phyloP scores from a whole-genome alignment of 352 stramenopile genomes.

The Pythium rishiriense region DNA sequence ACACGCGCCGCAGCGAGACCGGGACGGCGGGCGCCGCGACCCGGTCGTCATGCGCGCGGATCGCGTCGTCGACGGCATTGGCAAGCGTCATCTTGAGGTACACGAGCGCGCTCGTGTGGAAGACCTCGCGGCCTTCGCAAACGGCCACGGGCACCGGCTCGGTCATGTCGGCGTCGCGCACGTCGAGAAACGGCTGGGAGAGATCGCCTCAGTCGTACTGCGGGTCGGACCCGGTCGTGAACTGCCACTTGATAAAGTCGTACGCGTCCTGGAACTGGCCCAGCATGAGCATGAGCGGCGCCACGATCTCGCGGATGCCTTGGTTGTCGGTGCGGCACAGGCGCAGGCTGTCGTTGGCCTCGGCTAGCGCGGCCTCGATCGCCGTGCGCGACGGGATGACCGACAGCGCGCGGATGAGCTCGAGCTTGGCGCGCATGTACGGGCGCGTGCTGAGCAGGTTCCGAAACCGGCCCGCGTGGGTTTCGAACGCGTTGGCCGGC shows the following conservation, averaged over 20 bases:
- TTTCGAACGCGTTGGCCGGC: conserved; percentile 12
- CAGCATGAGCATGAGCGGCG: neutral
- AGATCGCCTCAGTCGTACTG: conserved; percentile 12
- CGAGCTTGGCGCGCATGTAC: conserved; percentile 18
- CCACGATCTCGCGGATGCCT: conserved; percentile 11
- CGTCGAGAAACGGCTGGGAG: neutral
- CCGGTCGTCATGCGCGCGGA: neutral
- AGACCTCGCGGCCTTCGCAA: neutral
- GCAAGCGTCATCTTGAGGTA: conserved; percentile 1
- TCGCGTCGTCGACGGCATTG: neutral
- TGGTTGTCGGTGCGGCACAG: conserved; percentile 14
- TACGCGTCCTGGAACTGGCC: conserved; percentile 12
- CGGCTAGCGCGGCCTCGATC: conserved; percentile 2
- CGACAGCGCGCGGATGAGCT: conserved; percentile 3
- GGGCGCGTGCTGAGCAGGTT: conserved; percentile 2
- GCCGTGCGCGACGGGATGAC: neutral
- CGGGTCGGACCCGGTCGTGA: neutral
- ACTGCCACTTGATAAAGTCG: conserved; percentile 20
- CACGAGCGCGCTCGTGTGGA: neutral
- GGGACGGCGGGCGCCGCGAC: neutral
- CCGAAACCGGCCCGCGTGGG: conserved; percentile 12
- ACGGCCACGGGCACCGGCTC: neutral
- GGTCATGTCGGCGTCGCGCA: conserved; percentile 4
- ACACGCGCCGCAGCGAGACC: neutral
- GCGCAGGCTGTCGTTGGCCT: conserved; percentile 11